Evolutionary conservation across 2,329 filamentous ascomycete species (phyloP).

Genomic region (Apiospora aurea): DNA sequence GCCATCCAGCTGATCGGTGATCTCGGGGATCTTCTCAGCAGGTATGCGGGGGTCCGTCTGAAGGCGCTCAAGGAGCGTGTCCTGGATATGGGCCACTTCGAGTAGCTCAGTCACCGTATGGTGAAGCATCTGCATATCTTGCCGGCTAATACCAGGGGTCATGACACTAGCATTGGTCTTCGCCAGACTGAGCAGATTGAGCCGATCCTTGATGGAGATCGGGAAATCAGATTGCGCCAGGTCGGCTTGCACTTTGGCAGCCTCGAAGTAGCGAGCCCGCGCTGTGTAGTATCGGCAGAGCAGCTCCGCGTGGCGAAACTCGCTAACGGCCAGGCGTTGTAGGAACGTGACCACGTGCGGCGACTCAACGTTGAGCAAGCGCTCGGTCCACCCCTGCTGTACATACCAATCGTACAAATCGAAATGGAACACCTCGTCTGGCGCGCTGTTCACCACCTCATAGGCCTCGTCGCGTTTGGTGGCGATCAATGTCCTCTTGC

Average conservation of each 20-base stretch:
- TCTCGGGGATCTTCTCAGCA: conserved; percentile 66
- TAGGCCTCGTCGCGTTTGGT: conserved; percentile 90
- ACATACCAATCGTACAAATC: conserved; percentile 99
- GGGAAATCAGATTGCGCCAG: conserved; percentile 84
- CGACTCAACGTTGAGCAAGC: conserved; percentile 84
- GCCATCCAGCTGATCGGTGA: conserved; percentile 76
- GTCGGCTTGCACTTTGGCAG: conserved; percentile 83
- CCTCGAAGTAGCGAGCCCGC: conserved; percentile 82
- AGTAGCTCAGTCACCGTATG: conserved; percentile 86
- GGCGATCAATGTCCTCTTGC: conserved; percentile 75
- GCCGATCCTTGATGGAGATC: conserved; percentile 82
- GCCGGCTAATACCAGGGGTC: conserved; percentile 77
- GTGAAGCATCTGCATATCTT: conserved; percentile 83
- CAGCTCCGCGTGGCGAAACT: conserved; percentile 83
- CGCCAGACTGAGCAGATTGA: conserved; percentile 88
- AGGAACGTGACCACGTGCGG: conserved; percentile 88
- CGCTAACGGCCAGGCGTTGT: conserved; percentile 73
- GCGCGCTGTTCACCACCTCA: conserved; percentile 83
- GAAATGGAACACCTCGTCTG: conserved; percentile 94
- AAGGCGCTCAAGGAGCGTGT: conserved; percentile 84
- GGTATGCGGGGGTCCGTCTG: conserved; percentile 74
- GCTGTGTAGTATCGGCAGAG: conserved; percentile 93
- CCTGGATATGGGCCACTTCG: conserved; percentile 93
- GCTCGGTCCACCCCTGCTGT: conserved; percentile 80
- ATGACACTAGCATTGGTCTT: conserved; percentile 91